phyloP scores from a whole-genome alignment of 192 early-diverging fungal genomes.

The Chytriomyces sp. region DNA sequence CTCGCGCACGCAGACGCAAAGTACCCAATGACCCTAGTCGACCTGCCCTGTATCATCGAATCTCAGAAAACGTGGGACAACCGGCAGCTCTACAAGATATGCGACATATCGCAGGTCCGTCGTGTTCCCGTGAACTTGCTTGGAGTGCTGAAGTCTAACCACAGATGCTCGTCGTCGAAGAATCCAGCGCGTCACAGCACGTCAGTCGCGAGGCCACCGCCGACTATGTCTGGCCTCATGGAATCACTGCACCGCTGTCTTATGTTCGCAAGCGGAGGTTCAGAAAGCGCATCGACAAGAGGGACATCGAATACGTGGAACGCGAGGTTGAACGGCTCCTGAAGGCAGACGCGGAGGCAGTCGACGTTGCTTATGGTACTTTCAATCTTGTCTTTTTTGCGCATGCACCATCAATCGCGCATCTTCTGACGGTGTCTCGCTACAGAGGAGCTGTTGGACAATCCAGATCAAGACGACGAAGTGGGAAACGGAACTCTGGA shows the following conservation, averaged over 20 bases:
- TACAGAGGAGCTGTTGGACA: conserved; percentile 1
- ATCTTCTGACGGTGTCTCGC: no score
- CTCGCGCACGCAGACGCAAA: conserved; percentile 56
- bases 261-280: conserved; percentile 79
- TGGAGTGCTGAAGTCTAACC: not conserved
- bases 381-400: not conserved
- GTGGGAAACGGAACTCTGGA: not conserved
- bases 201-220: conserved; percentile 35
- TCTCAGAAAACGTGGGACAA: conserved; percentile 84
- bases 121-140: not conserved
- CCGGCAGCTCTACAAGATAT: conserved; percentile 84
- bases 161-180: conserved; percentile 62
- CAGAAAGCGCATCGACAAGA: conserved; percentile 76
- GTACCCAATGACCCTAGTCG: conserved; percentile 72
- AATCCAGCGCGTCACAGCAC: conserved; percentile 16
- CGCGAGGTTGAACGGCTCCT: conserved; percentile 79
- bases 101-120: conserved; percentile 79
- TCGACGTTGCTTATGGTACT: conserved; percentile 69
- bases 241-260: conserved; percentile 75
- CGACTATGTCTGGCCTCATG: conserved; percentile 75
- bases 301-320: conserved; percentile 80
- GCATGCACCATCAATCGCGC: not conserved
- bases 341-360: conserved; percentile 70
- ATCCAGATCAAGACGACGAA: conserved; percentile 16
- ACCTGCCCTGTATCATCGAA: conserved; percentile 84